A percentile compares a stretch with the other conserved stretches of the same genome.
Conservation (phyloP, 495 filamentous ascomycete species). For the Hypoxylon fragiforme region DNA sequence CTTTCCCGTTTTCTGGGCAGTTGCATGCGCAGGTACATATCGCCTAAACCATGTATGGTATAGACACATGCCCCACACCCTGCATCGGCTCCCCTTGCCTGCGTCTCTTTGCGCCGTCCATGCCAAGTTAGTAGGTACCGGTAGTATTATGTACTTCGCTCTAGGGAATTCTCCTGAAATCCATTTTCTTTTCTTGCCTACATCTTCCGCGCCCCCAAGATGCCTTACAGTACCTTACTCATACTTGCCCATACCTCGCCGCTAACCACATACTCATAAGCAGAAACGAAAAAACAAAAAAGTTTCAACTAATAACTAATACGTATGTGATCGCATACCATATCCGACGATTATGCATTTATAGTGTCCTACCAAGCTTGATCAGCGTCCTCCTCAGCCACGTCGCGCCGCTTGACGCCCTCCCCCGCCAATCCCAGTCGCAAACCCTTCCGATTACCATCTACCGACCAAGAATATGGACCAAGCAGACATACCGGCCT, state of each 20-base stretch:
- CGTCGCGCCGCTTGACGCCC: slow-evolving; percentile 13
- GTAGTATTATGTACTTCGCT: too few relatives aligned
- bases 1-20: neutral
- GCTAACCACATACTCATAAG: too few relatives aligned
- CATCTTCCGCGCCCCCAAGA: neutral
- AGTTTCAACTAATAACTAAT: neutral
- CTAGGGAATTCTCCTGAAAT: neutral
- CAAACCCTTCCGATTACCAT: slow-evolving; percentile 16
- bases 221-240: too few relatives aligned
- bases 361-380: slow-evolving; percentile 19
- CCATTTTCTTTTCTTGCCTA: neutral
- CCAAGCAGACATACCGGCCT: slow-evolving; percentile 58
- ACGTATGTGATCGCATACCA: slow-evolving; percentile 8
- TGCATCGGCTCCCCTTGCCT: neutral
- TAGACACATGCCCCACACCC: neutral
- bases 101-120: neutral
- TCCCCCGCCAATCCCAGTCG: slow-evolving; percentile 13
- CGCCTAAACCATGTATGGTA: neutral
- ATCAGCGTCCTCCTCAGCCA: slow-evolving; percentile 21
- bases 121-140: too few relatives aligned
- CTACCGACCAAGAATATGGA: slow-evolving; percentile 42
- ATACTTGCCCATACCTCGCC: too few relatives aligned
- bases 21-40: neutral
- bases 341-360: slow-evolving; percentile 25
- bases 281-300: too few relatives aligned